Percentiles rank a stretch among this genome's conserved stretches.
phyloP scores from a whole-genome alignment of 2,329 filamentous ascomycete species.

The Apiospora sp. region DNA sequence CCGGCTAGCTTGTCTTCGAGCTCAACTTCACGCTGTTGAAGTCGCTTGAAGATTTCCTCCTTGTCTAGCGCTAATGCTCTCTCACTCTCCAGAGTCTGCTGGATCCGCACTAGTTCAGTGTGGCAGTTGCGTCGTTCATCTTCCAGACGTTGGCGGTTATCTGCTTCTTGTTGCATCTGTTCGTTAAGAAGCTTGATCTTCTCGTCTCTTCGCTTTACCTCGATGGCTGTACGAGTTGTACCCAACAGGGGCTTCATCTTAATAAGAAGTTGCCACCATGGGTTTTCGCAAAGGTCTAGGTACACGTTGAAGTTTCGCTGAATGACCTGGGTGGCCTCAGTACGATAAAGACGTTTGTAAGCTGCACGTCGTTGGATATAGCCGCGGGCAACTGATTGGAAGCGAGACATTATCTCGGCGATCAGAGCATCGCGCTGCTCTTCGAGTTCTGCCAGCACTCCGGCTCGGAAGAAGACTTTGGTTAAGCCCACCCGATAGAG shows the following conservation, averaged over 20 bases:
- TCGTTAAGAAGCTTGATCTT: slow-evolving; percentile 88
- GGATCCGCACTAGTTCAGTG: slow-evolving; percentile 85
- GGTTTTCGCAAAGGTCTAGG: slow-evolving; percentile 85
- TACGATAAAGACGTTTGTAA: slow-evolving; percentile 91
- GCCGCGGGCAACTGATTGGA: slow-evolving; percentile 91
- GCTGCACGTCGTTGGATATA: slow-evolving; percentile 88
- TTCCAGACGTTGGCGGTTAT: slow-evolving; percentile 81
- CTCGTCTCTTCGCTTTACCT: slow-evolving; percentile 94
- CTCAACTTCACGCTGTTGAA: slow-evolving; percentile 90
- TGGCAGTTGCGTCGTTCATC: slow-evolving; percentile 91
- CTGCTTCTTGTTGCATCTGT: slow-evolving; percentile 80
- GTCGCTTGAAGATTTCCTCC: slow-evolving; percentile 97
- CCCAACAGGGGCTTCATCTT: slow-evolving; percentile 96
- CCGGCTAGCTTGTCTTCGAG: slow-evolving; percentile 92
- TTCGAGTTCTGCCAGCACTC: slow-evolving; percentile 94
- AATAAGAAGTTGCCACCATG: slow-evolving; percentile 96
- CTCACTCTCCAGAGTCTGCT: slow-evolving; percentile 95
- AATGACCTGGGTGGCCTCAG: slow-evolving; percentile 93
- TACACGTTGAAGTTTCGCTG: slow-evolving; percentile 95
- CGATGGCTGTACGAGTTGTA: slow-evolving; percentile 87
- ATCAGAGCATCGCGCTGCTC: slow-evolving; percentile 94
- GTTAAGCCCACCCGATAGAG: slow-evolving; percentile 94
- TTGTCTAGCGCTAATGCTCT: slow-evolving; percentile 95
- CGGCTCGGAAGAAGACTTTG: slow-evolving; percentile 97
- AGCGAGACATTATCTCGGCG: slow-evolving; percentile 89